Percentiles rank a stretch among this genome's conserved stretches.
phyloP scores from a whole-genome alignment of 441 rosid species.

The Dalechampia spathulata region DNA sequence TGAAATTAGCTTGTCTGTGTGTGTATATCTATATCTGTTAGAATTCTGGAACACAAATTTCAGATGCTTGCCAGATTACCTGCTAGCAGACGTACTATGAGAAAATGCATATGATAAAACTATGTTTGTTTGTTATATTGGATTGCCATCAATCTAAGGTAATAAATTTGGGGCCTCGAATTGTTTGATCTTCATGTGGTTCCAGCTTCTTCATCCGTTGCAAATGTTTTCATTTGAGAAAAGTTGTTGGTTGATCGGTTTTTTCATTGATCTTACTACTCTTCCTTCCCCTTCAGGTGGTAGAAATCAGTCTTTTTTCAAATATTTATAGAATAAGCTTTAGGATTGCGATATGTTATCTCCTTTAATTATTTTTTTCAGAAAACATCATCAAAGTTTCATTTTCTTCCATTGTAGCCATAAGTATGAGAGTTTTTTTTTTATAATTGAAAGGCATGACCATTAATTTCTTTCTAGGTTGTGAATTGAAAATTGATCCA shows the following conservation, averaged over 20 bases:
- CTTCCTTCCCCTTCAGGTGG: too few relatives aligned
- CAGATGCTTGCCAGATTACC: background rate
- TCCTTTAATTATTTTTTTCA: background rate
- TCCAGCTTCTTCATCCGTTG: background rate
- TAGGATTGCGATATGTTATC: background rate
- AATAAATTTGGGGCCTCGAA: background rate
- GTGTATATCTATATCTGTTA: too few relatives aligned
- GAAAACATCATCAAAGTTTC: background rate
- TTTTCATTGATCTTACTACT: too few relatives aligned
- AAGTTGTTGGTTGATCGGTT: too few relatives aligned
- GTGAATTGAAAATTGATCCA: slow-evolving; percentile 8
- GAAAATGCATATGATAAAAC: background rate
- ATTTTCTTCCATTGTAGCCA: background rate
- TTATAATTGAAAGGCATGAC: background rate
- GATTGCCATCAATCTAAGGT: background rate
- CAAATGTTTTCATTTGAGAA: too few relatives aligned
- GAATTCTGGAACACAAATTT: background rate
- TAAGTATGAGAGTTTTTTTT: background rate
- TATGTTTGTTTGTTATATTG: background rate
- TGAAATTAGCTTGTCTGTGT: too few relatives aligned
- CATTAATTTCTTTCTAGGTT: slow-evolving; percentile 1
- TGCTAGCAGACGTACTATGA: background rate
- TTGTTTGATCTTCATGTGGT: background rate
- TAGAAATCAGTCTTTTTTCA: background rate
- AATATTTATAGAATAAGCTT: background rate